Evolutionary conservation across 257 asterid genomes (phyloP).

Genomic region (Catharanthus roseus): DNA sequence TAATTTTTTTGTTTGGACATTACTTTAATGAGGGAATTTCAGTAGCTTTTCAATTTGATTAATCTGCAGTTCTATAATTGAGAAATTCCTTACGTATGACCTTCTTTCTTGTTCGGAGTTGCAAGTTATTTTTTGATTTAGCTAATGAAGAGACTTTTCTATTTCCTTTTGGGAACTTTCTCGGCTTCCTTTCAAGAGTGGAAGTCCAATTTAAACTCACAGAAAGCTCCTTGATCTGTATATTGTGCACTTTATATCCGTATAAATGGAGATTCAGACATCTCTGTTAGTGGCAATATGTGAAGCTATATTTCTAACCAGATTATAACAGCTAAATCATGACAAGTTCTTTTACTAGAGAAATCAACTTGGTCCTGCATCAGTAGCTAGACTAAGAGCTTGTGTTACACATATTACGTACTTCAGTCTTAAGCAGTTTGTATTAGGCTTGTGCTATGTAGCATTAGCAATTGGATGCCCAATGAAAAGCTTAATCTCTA

Average conservation of each 20-base stretch:
- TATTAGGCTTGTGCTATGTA: not conserved
- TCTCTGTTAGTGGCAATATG: not conserved
- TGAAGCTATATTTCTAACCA: not conserved
- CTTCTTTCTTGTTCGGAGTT: not conserved
- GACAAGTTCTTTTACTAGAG: not conserved
- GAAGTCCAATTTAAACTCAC: not conserved
- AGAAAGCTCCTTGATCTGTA: not conserved
- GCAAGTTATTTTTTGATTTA: not conserved
- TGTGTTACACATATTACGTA: not conserved
- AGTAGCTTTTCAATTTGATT: not conserved
- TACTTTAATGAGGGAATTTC: not conserved
- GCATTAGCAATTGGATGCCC: not conserved
- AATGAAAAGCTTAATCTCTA: not conserved
- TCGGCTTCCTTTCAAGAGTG: not conserved
- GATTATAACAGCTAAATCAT: too few relatives aligned
- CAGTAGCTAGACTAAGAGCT: not conserved
- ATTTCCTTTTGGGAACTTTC: not conserved
- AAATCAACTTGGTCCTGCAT: not conserved
- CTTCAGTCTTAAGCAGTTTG: not conserved
- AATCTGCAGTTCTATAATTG: not conserved
- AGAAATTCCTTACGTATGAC: not conserved
- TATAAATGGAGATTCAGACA: not conserved
- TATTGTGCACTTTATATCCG: not conserved
- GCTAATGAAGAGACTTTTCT: not conserved
- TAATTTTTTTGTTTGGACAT: not conserved